These are phyloP conservation scores for Strigomonas culicis DNA, from an alignment of 208 protist genomes.

Conservation along the genomic window DNA sequence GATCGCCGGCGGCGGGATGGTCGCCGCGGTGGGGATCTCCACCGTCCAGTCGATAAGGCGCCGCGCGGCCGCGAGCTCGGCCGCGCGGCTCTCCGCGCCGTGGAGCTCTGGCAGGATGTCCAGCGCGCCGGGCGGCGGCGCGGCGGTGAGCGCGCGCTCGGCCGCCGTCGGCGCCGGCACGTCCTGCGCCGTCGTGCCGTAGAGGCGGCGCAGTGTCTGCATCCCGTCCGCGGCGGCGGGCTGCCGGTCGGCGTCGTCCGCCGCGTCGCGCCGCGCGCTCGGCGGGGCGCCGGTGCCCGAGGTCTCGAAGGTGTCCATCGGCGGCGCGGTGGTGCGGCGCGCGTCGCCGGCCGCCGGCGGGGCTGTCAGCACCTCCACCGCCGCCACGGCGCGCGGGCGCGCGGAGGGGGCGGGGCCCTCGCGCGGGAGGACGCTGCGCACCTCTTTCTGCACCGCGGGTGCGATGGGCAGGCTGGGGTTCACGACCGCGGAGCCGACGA, in stretches of 20 bases:
- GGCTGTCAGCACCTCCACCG: not conserved
- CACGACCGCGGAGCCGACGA: slow-evolving; percentile 49
- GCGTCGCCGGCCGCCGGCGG: slow-evolving; percentile 8
- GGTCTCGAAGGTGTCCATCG: not conserved
- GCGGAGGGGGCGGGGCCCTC: slow-evolving; percentile 6
- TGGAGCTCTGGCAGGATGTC: slow-evolving; percentile 48
- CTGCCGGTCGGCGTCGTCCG: slow-evolving; percentile 12
- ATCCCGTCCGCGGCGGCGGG: slow-evolving; percentile 13
- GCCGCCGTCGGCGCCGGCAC: slow-evolving; percentile 20
- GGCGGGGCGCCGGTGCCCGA: slow-evolving; percentile 7
- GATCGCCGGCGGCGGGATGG: slow-evolving; percentile 47
- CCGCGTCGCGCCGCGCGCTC: slow-evolving; percentile 1
- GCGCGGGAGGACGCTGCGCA: slow-evolving; percentile 23
- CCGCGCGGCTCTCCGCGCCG: slow-evolving; percentile 24
- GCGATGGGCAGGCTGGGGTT: slow-evolving; percentile 52
- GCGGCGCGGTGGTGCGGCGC: not conserved
- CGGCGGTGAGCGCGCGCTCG: slow-evolving; percentile 4
- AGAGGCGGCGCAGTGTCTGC: slow-evolving; percentile 28
- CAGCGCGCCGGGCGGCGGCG: slow-evolving; percentile 3
- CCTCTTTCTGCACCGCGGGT: slow-evolving; percentile 38
- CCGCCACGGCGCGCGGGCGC: not conserved
- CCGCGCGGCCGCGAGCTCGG: slow-evolving; percentile 35
- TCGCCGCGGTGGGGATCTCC: slow-evolving; percentile 41
- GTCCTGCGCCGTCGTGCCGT: slow-evolving; percentile 43
- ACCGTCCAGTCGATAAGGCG: slow-evolving; percentile 54